phyloP scores from a whole-genome alignment of 2,329 filamentous ascomycete species.

The Pseudogymnoascus destructans region DNA sequence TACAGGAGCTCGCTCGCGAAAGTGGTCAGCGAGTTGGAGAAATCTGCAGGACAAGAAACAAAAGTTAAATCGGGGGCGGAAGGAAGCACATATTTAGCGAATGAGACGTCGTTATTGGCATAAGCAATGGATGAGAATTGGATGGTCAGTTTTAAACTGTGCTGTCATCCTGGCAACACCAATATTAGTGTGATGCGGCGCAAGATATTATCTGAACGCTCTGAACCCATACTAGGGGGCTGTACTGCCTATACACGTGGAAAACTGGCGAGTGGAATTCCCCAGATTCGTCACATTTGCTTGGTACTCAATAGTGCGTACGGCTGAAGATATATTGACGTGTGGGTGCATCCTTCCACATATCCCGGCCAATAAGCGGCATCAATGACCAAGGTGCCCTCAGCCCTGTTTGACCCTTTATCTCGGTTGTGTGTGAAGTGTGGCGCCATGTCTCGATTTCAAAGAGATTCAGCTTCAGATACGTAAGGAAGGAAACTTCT shows the following conservation, averaged over 20 bases:
- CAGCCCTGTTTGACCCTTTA: slow-evolving; percentile 9
- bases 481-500: neutral
- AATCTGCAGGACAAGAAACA: slow-evolving; percentile 4
- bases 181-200: neutral
- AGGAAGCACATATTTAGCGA: slow-evolving; percentile 2
- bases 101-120: neutral
- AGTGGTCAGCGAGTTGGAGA: neutral
- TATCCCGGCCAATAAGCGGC: neutral
- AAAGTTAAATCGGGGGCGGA: slow-evolving; percentile 5
- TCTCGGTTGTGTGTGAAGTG: neutral
- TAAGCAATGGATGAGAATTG: slow-evolving; percentile 1
- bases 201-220: neutral
- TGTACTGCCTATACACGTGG: neutral
- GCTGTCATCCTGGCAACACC: neutral
- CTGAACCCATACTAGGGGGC: neutral
- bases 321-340: slow-evolving; percentile 4
- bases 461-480: neutral
- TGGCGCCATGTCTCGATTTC: neutral
- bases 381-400: neutral
- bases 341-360: neutral
- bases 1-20: neutral
- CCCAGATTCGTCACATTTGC: neutral
- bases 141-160: neutral
- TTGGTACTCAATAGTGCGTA: slow-evolving; percentile 2
- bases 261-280: neutral